A percentile compares a stretch with the other conserved stretches of the same genome.
These are phyloP conservation scores for Bryoglossum gracile DNA, from an alignment of 495 filamentous ascomycete species.

Conservation along the genomic window DNA sequence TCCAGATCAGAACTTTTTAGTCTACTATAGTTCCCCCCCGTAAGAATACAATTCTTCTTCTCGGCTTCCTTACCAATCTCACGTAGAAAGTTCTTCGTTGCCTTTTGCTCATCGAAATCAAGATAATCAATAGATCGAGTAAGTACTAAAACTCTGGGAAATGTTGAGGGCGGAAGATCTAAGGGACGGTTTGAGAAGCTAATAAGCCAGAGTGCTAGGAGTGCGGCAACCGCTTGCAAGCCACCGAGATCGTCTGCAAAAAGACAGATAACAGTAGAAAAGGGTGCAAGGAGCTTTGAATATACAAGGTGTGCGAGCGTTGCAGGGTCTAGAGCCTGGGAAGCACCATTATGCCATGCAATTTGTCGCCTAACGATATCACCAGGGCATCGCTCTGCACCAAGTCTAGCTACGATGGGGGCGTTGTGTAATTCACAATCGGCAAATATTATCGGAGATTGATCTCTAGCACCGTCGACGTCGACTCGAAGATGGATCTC, in stretches of 20 bases:
- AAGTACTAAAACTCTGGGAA: constrained; percentile 2
- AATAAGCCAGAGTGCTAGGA: constrained; percentile 3
- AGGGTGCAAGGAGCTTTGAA: constrained; percentile 1
- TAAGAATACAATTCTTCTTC: not conserved
- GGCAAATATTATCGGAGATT: not conserved
- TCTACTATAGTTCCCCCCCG: not conserved
- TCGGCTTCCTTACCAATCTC: not conserved
- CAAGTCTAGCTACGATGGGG: not conserved
- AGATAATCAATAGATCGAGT: not conserved
- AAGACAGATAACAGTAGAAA: constrained; percentile 6
- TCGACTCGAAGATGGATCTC: not conserved
- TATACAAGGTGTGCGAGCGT: constrained; percentile 6
- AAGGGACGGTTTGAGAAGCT: constrained; percentile 1
- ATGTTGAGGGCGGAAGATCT: not conserved
- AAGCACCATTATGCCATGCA: not conserved
- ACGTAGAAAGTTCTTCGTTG: not conserved
- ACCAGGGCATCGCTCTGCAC: not conserved
- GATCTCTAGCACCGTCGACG: not conserved
- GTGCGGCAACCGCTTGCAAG: not conserved
- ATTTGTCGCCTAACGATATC: not conserved
- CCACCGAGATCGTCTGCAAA: constrained; percentile 12
- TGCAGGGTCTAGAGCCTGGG: not conserved
- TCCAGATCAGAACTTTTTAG: not conserved
- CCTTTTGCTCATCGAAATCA: constrained; percentile 1
- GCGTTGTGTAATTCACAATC: constrained; percentile 3